Base-by-base conservation (phyloP, 108 stramenopile genomes). In the Poteriospumella lacustris region DNA sequence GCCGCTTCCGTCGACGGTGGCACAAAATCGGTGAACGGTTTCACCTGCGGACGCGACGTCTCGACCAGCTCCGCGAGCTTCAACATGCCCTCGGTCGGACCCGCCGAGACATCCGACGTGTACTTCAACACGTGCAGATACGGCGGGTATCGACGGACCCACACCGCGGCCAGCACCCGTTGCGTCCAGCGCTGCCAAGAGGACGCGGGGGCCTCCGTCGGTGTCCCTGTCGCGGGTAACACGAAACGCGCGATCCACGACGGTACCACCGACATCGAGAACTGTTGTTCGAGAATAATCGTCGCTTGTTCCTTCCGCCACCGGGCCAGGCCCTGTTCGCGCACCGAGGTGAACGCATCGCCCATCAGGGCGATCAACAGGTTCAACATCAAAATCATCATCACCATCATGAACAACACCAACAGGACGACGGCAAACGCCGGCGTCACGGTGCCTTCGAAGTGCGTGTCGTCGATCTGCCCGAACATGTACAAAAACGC, bases 271-370 rank as follows among this genome's bases (percentile, higher is more conserved):
- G n/a, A n/a, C n/a, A n/a, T n/a, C n/a, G n/a, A n/a, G n/a, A 64
- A 64, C 5, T 24, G 24, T 24, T 73, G 9, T 42, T 73, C 70
- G 36, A 34, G 19, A 9, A 73, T 73, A 26, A 73, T 44, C 5
- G 36, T 9, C 12, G 70, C 47, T 56, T 73, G 70, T 56, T 73
- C 70, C 70, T 29, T 52, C 38, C 70, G 70, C 70, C 70, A 73
- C 5, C 5, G 70, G 3, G 70, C 70, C 3, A 38, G 12, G 5
- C 70, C 70, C 36, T 42, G 9, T 38, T 36, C 36, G 5, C 47
- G 43, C 28, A 73, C 60, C 5, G 15, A 5, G 5, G 29, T 12
- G 31, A 31, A 64, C 28, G 29, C 36, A 24, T 73, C 70, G 5
- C 70, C 70, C 70, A 73, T 73, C 43, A 42, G 33, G 9, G 70